Base-by-base conservation (phyloP, 495 filamentous ascomycete species). In the Penicillium lividum region DNA sequence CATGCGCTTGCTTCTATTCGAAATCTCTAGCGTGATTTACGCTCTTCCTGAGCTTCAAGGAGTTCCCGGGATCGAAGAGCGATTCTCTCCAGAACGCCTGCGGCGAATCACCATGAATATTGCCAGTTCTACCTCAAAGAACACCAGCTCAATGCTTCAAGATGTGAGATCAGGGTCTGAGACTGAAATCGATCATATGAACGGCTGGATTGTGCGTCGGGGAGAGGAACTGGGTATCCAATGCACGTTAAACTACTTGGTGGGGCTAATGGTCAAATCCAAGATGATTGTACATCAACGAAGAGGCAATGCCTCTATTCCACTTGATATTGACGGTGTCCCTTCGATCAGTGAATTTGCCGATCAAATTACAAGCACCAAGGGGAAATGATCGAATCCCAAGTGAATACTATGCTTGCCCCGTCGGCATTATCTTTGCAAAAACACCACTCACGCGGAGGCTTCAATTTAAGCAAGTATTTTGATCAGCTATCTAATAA, bases 141-240 rank as follows among this genome's bases (percentile, higher is more conserved):
- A 96, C 66, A 80, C 79, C 38, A 92, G 88, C 65, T 87, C 84
- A 3, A 96, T 96, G 92, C 68, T 90, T 25, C 89, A 92, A 66
- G 92, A 96, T 70, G 79, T 93, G 18, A 68, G 74, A 33, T 71
- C 71, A 3, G 79, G 85, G 4, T 82, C 79, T 65, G 62, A 70
- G 51, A 95, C 91, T 3, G 92, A 96, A 70, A 84, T 96, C 54
- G 83, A 88, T 18, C 93, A 89, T 63, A 82, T 96, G 61, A 96
- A 94, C 73, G 93, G 92, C 15, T 97, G 87, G 72, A 80, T 96
- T 31, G 83, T 94, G 43, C 75, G 74, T 53, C 81, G 84, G 28
- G 92, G 85, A 28, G 79, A 86, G 65, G 85, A 91, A 71, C 60
- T 89, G 42, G 86, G 87, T 11, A 67, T 92, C 6, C 73, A 79